Evolutionary conservation across 2,329 filamentous ascomycete genomes (phyloP).

Genomic region (Penicillium sp.): DNA sequence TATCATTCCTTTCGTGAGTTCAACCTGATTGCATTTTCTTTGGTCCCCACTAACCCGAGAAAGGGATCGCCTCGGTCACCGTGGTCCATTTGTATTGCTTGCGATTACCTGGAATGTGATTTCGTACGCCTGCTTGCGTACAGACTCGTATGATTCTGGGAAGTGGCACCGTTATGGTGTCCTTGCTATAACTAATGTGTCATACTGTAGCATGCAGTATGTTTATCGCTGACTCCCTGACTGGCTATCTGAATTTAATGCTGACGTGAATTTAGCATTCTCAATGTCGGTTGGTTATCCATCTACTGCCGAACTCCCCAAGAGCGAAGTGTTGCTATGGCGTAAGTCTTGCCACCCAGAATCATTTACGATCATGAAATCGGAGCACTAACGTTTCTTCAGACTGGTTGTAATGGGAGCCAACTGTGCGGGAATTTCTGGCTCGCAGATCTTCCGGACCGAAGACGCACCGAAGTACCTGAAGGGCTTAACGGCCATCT

Average conservation of each 20-base stretch:
- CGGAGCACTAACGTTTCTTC: not conserved
- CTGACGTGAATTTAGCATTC: conserved; percentile 24
- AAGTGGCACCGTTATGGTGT: conserved; percentile 32
- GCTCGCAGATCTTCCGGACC: conserved; percentile 58
- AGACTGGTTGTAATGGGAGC: conserved; percentile 59
- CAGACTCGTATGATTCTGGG: conserved; percentile 20
- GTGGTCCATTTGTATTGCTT: conserved; percentile 38
- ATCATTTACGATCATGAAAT: not conserved
- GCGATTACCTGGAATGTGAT: conserved; percentile 40
- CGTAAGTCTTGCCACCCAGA: conserved; percentile 37
- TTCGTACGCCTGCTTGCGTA: conserved; percentile 37
- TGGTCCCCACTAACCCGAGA: conserved; percentile 6
- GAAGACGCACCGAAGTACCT: conserved; percentile 24
- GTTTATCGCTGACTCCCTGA: conserved; percentile 1
- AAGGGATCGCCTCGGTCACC: conserved; percentile 33
- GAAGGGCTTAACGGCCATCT: conserved; percentile 28
- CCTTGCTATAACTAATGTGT: conserved; percentile 28
- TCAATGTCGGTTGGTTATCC: conserved; percentile 63
- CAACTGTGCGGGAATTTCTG: conserved; percentile 62
- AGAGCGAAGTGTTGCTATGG: conserved; percentile 61
- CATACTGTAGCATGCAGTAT: conserved; percentile 40
- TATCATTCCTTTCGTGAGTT: conserved; percentile 28
- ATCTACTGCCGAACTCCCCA: conserved; percentile 57
- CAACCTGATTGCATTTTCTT: not conserved
- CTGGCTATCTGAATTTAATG: not conserved